Evolutionary conservation across 2,329 filamentous ascomycete species (phyloP).

Genomic region (Alternaria conjuncta): DNA sequence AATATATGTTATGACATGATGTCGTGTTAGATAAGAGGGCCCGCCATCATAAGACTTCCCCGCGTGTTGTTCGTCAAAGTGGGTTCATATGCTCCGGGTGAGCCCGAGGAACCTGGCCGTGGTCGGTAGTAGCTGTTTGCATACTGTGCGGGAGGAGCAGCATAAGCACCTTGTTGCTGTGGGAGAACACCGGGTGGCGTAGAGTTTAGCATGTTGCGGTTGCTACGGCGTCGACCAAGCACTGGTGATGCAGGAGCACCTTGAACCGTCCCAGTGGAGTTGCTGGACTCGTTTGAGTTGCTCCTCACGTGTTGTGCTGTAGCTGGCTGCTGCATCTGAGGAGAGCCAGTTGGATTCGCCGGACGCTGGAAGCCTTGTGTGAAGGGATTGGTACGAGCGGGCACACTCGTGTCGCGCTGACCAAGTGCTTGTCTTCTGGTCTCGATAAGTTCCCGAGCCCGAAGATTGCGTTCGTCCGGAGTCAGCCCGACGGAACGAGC

Average conservation of each 20-base stretch:
- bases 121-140: constrained; percentile 38
- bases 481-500: constrained; percentile 36
- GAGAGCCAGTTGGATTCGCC: constrained; percentile 28
- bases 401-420: constrained; percentile 32
- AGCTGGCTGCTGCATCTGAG: constrained; percentile 16
- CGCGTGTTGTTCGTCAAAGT: constrained; percentile 33
- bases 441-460: constrained; percentile 47
- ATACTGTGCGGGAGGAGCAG: constrained; percentile 33
- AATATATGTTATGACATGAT: background rate
- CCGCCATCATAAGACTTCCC: constrained; percentile 41
- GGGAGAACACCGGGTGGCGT: constrained; percentile 31
- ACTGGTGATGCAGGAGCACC: constrained; percentile 35
- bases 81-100: constrained; percentile 33
- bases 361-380: constrained; percentile 38
- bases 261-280: constrained; percentile 39
- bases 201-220: constrained; percentile 39
- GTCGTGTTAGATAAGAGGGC: constrained; percentile 36
- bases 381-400: constrained; percentile 46
- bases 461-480: constrained; percentile 42
- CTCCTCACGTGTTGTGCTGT: constrained; percentile 35
- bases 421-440: constrained; percentile 42
- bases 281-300: constrained; percentile 44
- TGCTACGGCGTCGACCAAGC: constrained; percentile 44
- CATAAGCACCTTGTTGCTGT: constrained; percentile 31
- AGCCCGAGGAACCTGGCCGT: constrained; percentile 32